phyloP scores from a whole-genome alignment of 768 basidiomycete genomes.

The Trametes elegans region DNA sequence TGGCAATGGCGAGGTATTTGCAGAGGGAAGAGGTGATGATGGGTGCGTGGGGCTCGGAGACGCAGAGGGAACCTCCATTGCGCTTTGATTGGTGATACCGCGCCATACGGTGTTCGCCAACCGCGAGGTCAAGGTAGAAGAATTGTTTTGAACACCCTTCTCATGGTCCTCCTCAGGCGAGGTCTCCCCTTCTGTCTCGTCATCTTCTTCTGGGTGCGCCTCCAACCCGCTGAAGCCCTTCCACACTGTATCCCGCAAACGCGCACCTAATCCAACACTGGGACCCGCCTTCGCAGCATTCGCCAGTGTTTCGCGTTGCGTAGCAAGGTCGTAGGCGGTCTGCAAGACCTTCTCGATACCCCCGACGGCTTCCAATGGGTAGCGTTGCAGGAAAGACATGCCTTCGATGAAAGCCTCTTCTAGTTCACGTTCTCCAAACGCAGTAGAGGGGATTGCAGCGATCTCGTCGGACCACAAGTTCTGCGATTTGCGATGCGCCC shows the following conservation, averaged over 20 bases:
- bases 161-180: conserved; percentile 13
- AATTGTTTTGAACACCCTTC: conserved; percentile 21
- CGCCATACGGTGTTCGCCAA: conserved; percentile 69
- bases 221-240: conserved; percentile 50
- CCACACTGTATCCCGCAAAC: conserved; percentile 63
- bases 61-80: conserved; percentile 57
- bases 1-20: conserved; percentile 24
- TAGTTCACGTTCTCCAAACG: conserved; percentile 48
- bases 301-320: conserved; percentile 42
- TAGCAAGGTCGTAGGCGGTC: conserved; percentile 58
- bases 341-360: conserved; percentile 72
- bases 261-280: conserved; percentile 47
- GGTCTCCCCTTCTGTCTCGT: conserved; percentile 34
- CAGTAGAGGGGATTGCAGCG: conserved; percentile 37
- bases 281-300: conserved; percentile 29
- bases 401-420: conserved; percentile 68
- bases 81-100: conserved; percentile 72
- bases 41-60: conserved; percentile 28
- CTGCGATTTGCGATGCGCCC: conserved; percentile 38
- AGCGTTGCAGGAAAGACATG: conserved; percentile 59
- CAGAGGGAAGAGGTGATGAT: conserved; percentile 15
- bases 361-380: conserved; percentile 63
- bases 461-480: conserved; percentile 57
- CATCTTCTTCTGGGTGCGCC: conserved; percentile 28
- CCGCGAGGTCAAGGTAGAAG: conserved; percentile 44